These are phyloP conservation scores for Kalmusia sp. DNA, from an alignment of 2,329 filamentous ascomycete genomes.

Conservation along the genomic window DNA sequence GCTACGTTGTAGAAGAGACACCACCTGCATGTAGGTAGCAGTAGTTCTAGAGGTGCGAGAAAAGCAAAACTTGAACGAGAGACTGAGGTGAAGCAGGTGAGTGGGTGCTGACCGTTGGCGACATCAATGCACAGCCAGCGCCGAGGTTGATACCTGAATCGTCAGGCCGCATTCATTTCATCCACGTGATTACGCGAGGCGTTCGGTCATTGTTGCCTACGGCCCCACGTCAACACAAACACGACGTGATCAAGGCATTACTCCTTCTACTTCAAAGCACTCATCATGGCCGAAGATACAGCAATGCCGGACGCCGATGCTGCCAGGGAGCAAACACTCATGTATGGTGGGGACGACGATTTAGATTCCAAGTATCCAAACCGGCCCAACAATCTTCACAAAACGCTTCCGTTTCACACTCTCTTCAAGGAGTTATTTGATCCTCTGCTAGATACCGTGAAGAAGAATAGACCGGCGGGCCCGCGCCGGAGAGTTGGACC, in stretches of 20 bases:
- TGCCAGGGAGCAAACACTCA: slow-evolving; percentile 55
- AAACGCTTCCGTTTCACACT: slow-evolving; percentile 82
- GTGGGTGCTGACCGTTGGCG: slow-evolving; percentile 10
- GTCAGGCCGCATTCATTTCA: not conserved
- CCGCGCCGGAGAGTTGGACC: slow-evolving; percentile 66
- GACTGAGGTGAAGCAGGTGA: slow-evolving; percentile 19
- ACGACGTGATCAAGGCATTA: not conserved
- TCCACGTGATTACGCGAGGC: slow-evolving; percentile 13
- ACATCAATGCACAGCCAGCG: slow-evolving; percentile 7
- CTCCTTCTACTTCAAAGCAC: slow-evolving; percentile 16
- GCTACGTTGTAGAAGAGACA: slow-evolving; percentile 2
- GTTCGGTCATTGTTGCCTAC: slow-evolving; percentile 11
- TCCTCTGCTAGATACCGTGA: slow-evolving; percentile 78
- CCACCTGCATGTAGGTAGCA: slow-evolving; percentile 12
- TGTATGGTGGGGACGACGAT: slow-evolving; percentile 56
- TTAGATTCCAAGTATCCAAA: slow-evolving; percentile 71
- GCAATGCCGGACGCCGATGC: slow-evolving; percentile 52
- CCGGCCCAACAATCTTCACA: slow-evolving; percentile 79
- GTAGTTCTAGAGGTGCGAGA: slow-evolving; percentile 15
- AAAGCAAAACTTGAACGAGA: slow-evolving; percentile 17
- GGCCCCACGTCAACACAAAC: slow-evolving; percentile 6
- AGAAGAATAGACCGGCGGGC: slow-evolving; percentile 66
- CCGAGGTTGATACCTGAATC: slow-evolving; percentile 8
- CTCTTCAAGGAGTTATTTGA: slow-evolving; percentile 83
- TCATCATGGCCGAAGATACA: slow-evolving; percentile 37